A percentile compares a stretch with the other conserved stretches of the same genome.
Conservation (phyloP, 495 filamentous ascomycete species). For the Sordaria brevicollis region DNA sequence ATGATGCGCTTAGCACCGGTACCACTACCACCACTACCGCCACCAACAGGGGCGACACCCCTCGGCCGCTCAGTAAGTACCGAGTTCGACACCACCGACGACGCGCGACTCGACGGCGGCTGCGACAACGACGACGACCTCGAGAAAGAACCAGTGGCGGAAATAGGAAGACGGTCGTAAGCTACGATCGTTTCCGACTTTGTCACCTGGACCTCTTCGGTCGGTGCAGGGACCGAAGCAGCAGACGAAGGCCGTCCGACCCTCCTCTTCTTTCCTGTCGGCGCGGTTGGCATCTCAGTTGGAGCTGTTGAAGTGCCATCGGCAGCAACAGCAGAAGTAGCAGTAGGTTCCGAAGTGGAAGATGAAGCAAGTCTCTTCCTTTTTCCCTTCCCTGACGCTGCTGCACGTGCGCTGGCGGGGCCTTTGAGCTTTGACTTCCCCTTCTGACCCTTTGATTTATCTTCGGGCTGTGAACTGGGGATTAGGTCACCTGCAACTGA, state of each 20-base stretch:
- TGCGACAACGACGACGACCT: not conserved
- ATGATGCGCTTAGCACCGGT: not conserved
- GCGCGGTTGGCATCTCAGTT: too few relatives aligned
- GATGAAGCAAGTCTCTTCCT: not conserved
- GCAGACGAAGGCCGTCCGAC: not conserved
- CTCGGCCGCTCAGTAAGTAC: not conserved
- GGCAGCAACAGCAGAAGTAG: not conserved
- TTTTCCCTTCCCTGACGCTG: not conserved
- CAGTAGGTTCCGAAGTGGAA: not conserved
- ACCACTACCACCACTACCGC: too few relatives aligned
- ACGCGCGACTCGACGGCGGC: not conserved
- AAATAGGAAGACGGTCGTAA: not conserved
- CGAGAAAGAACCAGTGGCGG: not conserved
- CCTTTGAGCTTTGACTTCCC: constrained; percentile 6
- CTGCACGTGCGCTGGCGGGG: not conserved
- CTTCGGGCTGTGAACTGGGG: constrained; percentile 10
- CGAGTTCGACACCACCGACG: not conserved
- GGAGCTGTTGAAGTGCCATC: not conserved
- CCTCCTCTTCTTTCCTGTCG: not conserved
- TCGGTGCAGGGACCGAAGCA: not conserved
- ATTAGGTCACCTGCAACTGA: not conserved
- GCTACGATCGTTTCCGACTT: not conserved
- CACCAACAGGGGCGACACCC: too few relatives aligned
- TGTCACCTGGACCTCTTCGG: not conserved
- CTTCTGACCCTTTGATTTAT: constrained; percentile 10